phyloP scores from a whole-genome alignment of 208 protist species.

The Trypanosoma grayi region DNA sequence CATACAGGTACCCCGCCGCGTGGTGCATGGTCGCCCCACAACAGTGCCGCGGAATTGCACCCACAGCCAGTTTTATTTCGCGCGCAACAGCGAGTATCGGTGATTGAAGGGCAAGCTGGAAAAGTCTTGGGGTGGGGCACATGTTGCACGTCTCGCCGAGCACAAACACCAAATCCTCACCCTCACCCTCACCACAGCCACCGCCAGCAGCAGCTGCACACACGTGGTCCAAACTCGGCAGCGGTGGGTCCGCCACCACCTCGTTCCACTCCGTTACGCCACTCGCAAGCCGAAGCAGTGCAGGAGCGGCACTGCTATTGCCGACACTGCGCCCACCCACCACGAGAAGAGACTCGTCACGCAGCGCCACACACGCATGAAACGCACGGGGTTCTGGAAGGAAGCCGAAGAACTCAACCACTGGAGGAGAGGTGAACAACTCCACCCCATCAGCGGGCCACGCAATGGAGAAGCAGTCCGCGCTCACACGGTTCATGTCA shows the following conservation, averaged over 20 bases:
- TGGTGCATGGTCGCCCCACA: slow-evolving; percentile 42
- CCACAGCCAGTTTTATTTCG: slow-evolving; percentile 19
- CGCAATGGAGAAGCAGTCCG: slow-evolving; percentile 50
- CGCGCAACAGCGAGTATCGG: neutral
- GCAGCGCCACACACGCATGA: slow-evolving; percentile 45
- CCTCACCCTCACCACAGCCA: no score
- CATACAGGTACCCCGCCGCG: slow-evolving; percentile 48
- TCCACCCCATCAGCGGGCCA: slow-evolving; percentile 31
- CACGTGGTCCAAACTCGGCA: slow-evolving; percentile 18
- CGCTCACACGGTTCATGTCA: slow-evolving; percentile 32
- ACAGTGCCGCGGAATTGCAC: slow-evolving; percentile 34
- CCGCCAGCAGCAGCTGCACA: no score
- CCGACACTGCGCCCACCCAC: slow-evolving; percentile 44
- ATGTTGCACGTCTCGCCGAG: slow-evolving; percentile 7
- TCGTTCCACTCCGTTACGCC: neutral
- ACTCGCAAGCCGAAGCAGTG: slow-evolving; percentile 1
- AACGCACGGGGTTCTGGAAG: slow-evolving; percentile 62
- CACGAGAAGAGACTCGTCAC: slow-evolving; percentile 57
- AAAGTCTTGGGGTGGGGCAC: slow-evolving; percentile 5
- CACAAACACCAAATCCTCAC: slow-evolving; percentile 16
- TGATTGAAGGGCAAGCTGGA: slow-evolving; percentile 3
- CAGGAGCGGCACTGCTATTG: neutral
- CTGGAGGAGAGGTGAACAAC: neutral
- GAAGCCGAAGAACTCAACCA: slow-evolving; percentile 28
- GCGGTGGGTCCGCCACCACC: slow-evolving; percentile 13